A percentile compares a stretch with the other conserved stretches of the same genome.
These are phyloP conservation scores for Wickerhamomyces sydowiorum DNA, from an alignment of 805 yeast genomes.

Conservation along the genomic window DNA sequence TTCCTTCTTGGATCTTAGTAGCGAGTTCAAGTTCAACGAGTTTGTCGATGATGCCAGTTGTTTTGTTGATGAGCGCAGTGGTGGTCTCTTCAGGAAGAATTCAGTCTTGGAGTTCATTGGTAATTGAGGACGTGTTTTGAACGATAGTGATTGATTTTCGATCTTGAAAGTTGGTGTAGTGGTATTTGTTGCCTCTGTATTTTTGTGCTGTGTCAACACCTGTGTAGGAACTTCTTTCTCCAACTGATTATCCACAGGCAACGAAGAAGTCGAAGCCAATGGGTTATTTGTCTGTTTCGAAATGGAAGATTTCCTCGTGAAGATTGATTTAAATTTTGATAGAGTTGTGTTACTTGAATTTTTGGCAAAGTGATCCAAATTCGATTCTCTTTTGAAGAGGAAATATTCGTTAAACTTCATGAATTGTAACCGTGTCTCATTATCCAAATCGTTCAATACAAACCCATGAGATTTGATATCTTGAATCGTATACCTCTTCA, in stretches of 20 bases:
- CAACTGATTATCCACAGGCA: not conserved
- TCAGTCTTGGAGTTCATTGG: not conserved
- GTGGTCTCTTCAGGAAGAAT: slow-evolving; percentile 4
- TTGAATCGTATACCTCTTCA: slow-evolving; percentile 58
- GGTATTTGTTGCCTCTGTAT: not conserved
- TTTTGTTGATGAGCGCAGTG: not conserved
- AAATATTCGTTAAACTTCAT: slow-evolving; percentile 18
- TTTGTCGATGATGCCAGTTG: slow-evolving; percentile 15
- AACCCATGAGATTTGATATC: slow-evolving; percentile 71
- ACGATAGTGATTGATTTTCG: no score
- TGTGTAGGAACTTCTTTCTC: not conserved
- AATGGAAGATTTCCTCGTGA: slow-evolving; percentile 15
- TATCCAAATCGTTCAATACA: slow-evolving; percentile 36
- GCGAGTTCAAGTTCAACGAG: slow-evolving; percentile 16
- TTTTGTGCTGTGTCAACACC: not conserved
- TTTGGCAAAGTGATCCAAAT: slow-evolving; percentile 1
- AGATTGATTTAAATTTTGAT: slow-evolving; percentile 18
- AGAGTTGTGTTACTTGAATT: slow-evolving; percentile 10
- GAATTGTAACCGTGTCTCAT: slow-evolving; percentile 8
- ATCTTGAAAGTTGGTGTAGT: not conserved
- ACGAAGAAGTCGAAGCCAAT: slow-evolving; percentile 7
- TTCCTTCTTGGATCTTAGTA: slow-evolving; percentile 17
- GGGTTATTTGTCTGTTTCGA: not conserved
- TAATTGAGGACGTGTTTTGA: not conserved
- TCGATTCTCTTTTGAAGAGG: slow-evolving; percentile 5